Evolutionary conservation across 306 rosid genomes (phyloP).

Genomic region (Arachis stenosperma): DNA sequence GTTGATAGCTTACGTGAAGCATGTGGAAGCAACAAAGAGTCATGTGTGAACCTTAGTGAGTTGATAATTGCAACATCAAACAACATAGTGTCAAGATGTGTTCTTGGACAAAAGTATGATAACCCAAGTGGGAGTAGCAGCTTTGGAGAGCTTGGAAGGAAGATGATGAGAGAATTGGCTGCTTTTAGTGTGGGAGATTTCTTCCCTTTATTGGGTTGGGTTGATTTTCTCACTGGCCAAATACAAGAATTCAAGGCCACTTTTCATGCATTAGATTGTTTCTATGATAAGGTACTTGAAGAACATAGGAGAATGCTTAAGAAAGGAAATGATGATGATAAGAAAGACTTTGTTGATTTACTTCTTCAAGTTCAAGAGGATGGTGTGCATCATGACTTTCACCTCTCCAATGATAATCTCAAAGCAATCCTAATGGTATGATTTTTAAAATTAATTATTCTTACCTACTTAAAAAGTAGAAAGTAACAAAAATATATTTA

Average conservation of each 20-base stretch:
- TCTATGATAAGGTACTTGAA: conserved; percentile 37
- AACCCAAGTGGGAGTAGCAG: neutral
- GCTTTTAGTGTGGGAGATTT: conserved; percentile 46
- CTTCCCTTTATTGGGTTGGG: conserved; percentile 49
- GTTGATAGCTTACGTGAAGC: neutral
- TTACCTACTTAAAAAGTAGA: too few relatives aligned
- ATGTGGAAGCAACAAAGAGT: neutral
- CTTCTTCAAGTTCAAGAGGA: conserved; percentile 45
- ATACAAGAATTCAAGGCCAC: conserved; percentile 20
- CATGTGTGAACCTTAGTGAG: conserved; percentile 29
- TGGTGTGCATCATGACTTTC: conserved; percentile 18
- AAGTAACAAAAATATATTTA: too few relatives aligned
- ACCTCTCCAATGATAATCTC: conserved; percentile 32
- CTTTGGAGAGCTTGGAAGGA: conserved; percentile 27
- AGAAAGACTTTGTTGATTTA: conserved; percentile 42
- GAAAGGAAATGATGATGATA: neutral
- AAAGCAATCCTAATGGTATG: conserved; percentile 15
- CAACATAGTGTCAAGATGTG: conserved; percentile 39
- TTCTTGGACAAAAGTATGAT: conserved; percentile 35
- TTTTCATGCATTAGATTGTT: conserved; percentile 24
- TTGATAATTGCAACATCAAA: conserved; percentile 32
- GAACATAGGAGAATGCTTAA: conserved; percentile 14
- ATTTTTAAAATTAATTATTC: too few relatives aligned
- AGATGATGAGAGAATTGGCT: neutral
- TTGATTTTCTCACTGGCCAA: conserved; percentile 29